A percentile compares a stretch with the other conserved stretches of the same genome.
These are phyloP conservation scores for Amanita thiersii DNA, from an alignment of 768 basidiomycete species.

Conservation along the genomic window DNA sequence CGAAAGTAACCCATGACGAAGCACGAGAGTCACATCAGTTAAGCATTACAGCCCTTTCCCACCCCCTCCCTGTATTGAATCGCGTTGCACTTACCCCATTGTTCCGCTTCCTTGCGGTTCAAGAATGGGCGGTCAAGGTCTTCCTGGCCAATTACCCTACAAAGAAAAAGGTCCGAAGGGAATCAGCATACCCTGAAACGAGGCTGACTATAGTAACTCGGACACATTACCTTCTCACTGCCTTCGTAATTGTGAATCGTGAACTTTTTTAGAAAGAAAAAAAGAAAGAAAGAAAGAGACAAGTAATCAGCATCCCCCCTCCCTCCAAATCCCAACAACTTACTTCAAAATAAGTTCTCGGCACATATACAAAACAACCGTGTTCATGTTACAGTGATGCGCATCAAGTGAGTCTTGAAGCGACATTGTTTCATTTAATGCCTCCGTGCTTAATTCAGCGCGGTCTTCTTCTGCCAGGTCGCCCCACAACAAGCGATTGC, in stretches of 20 bases:
- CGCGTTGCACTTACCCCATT: slow-evolving; percentile 57
- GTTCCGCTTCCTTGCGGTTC: slow-evolving; percentile 64
- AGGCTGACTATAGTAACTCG: neutral
- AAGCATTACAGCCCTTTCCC: neutral
- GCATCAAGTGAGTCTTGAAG: slow-evolving; percentile 61
- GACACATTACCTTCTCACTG: slow-evolving; percentile 2
- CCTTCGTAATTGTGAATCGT: slow-evolving; percentile 19
- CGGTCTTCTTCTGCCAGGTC: slow-evolving; percentile 39
- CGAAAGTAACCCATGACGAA: neutral
- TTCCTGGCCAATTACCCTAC: slow-evolving; percentile 4
- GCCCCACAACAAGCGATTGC: slow-evolving; percentile 40
- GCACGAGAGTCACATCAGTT: too few species aligned
- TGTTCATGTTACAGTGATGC: slow-evolving; percentile 68
- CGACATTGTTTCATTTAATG: slow-evolving; percentile 57
- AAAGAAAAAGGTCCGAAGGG: neutral
- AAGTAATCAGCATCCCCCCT: slow-evolving; percentile 59
- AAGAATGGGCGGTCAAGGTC: slow-evolving; percentile 22
- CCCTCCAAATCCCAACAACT: slow-evolving; percentile 60
- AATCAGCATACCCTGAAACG: too few species aligned
- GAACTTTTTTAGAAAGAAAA: slow-evolving; percentile 19
- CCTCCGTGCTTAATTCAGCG: slow-evolving; percentile 50
- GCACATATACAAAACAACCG: slow-evolving; percentile 54
- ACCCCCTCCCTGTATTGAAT: neutral
- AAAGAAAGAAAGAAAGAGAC: slow-evolving; percentile 13
- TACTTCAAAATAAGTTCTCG: slow-evolving; percentile 73